Conservation (phyloP, 176 grass and related monocot species). For the Eleusine coracana region DNA sequence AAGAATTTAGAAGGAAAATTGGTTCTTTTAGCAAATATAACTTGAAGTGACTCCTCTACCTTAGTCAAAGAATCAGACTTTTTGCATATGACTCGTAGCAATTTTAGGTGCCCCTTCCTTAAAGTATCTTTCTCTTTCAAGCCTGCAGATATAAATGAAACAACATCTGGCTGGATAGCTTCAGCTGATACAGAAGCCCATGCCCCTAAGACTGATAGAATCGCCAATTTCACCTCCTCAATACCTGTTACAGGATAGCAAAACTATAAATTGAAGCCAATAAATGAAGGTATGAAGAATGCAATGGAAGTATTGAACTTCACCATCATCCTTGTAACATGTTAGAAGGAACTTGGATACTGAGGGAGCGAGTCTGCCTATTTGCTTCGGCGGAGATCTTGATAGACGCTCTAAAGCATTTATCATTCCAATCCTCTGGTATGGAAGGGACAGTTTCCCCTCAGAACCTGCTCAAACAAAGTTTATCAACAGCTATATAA, state of each 20-base stretch:
- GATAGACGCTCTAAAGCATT: constrained; percentile 81
- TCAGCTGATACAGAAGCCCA: constrained; percentile 76
- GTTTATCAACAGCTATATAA: constrained; percentile 30
- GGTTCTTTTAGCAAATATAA: constrained; percentile 30
- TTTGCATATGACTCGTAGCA: constrained; percentile 76
- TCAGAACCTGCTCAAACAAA: constrained; percentile 83
- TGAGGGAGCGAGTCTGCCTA: constrained; percentile 68
- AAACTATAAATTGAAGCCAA: constrained; percentile 20
- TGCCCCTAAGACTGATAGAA: constrained; percentile 70
- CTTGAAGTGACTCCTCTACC: constrained; percentile 43
- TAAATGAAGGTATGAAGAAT: constrained; percentile 13
- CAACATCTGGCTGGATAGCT: constrained; percentile 69
- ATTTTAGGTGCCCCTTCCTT: constrained; percentile 91
- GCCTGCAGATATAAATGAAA: constrained; percentile 73
- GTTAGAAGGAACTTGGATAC: constrained; percentile 76
- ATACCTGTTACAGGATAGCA: constrained; percentile 65
- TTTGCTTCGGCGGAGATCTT: constrained; percentile 72
- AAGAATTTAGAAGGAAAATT: constrained; percentile 24
- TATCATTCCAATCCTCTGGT: constrained; percentile 86
- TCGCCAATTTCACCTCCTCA: constrained; percentile 93
- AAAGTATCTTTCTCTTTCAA: constrained; percentile 94
- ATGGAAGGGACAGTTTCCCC: constrained; percentile 82
- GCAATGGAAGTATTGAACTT: constrained; percentile 44
- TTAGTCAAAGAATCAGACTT: constrained; percentile 78
- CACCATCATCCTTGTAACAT: constrained; percentile 93